Percentiles rank a stretch among this genome's conserved stretches.
These are phyloP conservation scores for Vitis hybrid DNA, from an alignment of 177 flowering plant species.

Conservation along the genomic window DNA sequence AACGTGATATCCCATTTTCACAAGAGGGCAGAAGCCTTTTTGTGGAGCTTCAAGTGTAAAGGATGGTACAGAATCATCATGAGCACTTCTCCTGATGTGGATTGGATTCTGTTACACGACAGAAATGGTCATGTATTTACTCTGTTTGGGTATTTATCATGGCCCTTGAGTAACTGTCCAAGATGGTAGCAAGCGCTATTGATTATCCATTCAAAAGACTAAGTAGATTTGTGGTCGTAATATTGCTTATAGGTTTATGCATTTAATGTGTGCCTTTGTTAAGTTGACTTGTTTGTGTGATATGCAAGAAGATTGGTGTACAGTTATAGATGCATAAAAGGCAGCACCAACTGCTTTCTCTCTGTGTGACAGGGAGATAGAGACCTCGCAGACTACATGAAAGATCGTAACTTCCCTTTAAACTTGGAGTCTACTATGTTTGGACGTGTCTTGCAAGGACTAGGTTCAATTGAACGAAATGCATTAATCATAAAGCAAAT, in stretches of 20 bases:
- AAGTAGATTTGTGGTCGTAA: neutral
- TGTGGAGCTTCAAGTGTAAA: too few species aligned
- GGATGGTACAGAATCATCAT: too few species aligned
- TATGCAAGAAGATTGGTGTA: neutral
- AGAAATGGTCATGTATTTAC: too few species aligned
- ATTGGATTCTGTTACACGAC: too few species aligned
- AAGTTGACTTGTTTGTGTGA: neutral
- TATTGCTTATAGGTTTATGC: neutral
- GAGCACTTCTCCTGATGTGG: too few species aligned
- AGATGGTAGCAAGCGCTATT: neutral
- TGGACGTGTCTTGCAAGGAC: slow-evolving; percentile 76
- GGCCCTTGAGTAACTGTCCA: too few species aligned
- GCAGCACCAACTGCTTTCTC: neutral
- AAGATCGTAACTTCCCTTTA: slow-evolving; percentile 77
- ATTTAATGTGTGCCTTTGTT: neutral
- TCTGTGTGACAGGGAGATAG: slow-evolving; percentile 70
- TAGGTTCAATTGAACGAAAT: slow-evolving; percentile 59
- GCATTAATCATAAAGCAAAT: slow-evolving; percentile 96
- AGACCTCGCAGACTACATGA: slow-evolving; percentile 79
- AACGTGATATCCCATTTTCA: too few species aligned
- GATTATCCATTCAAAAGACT: too few species aligned
- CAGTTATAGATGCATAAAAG: neutral
- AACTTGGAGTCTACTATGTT: slow-evolving; percentile 89
- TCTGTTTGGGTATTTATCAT: too few species aligned
- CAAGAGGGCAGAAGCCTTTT: too few species aligned